These are phyloP conservation scores for Solidago caesia DNA, from an alignment of 129 eudicot species.

Conservation along the genomic window DNA sequence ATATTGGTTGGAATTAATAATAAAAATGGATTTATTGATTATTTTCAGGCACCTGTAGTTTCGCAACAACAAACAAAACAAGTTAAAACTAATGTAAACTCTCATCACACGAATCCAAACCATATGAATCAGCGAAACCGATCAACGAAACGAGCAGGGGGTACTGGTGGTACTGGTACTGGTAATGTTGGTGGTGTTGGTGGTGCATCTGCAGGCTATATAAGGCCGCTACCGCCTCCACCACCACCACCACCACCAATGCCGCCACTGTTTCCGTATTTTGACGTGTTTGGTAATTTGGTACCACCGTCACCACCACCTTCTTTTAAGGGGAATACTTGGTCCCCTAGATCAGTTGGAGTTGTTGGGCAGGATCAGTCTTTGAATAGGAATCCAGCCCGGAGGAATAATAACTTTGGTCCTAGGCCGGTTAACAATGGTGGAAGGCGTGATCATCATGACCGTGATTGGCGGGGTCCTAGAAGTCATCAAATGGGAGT, in stretches of 20 bases:
- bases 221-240: conserved; percentile 31
- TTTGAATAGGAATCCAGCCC: conserved; percentile 38
- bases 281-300: conserved; percentile 43
- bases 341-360: conserved; percentile 44
- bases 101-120: conserved; percentile 35
- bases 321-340: conserved; percentile 31
- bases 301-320: conserved; percentile 40
- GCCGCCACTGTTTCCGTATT: conserved; percentile 54
- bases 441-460: conserved; percentile 50
- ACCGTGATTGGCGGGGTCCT: conserved; percentile 38
- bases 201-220: conserved; percentile 34
- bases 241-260: conserved; percentile 43
- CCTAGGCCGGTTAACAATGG: conserved; percentile 53
- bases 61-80: conserved; percentile 49
- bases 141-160: conserved; percentile 39
- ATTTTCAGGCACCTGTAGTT: conserved; percentile 48
- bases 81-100: conserved; percentile 36
- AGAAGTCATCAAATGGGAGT: conserved; percentile 41
- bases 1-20: not conserved
- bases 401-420: conserved; percentile 58
- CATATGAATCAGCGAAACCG: conserved; percentile 36
- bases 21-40: not conserved
- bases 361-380: conserved; percentile 27
- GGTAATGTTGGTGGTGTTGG: conserved; percentile 14
- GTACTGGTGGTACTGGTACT: conserved; percentile 29